Base-by-base conservation (phyloP, 495 filamentous ascomycete genomes). In the Darksidea phi region DNA sequence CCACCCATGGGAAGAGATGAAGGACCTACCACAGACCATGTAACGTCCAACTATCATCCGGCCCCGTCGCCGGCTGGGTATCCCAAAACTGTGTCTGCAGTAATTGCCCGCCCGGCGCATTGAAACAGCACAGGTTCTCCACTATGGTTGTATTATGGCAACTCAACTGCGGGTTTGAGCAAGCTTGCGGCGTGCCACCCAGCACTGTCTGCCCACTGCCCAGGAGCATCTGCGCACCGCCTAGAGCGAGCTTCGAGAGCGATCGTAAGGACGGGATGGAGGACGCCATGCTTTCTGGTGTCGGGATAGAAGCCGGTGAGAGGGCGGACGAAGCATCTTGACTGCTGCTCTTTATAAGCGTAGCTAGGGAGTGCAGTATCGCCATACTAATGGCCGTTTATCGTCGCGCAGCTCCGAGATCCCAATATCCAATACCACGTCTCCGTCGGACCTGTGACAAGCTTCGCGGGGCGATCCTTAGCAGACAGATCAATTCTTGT, bases 31-130 rank as follows among this genome's bases (percentile, higher is more conserved):
- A 95, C 28, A 96, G 77, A n/a, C 91, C 90, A 67, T 95, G 91
- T 20, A 96, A 78, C 1, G 90, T 94, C 91, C 90, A 96, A 46
- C 84, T 85, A 67, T 93, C 82, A 34, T 79, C 80, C 17, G 87
- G 88, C 6, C 87, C 88, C 10, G 85, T 80, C n/a, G 86, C 77
- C 32, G 86, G 85, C 65, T 82, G 74, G 5, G 80, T 79, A 68
- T 96, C 90, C 90, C 90, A 96, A 76, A 96, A 94, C 68, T 95
- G 90, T 1, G 91, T 91, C 69, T 86, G 81, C 49, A 95, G 77
- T 51, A 95, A 73, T 55, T 87, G 84, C 1, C 91, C 91, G 17
- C 90, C 88, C 1, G 73, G 73, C 49, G 86, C 74, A 67, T 93
- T 89, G 73, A 91, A 91, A 76, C 91, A 96, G 76, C 91, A 95